These are phyloP conservation scores for Metrosideros polymorpha DNA, from an alignment of 441 rosid species.

Conservation along the genomic window DNA sequence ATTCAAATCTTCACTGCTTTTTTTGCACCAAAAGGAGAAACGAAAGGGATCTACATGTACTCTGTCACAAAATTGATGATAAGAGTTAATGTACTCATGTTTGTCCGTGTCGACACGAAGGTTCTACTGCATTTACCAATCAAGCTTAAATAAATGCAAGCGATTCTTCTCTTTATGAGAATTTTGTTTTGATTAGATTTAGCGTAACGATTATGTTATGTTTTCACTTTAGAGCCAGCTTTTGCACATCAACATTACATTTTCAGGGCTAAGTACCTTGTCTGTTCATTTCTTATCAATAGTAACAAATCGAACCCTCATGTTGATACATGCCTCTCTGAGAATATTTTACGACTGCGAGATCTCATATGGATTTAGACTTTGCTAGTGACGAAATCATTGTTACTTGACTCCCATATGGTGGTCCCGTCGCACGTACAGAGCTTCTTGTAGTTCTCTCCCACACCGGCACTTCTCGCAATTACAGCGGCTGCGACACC, in stretches of 20 bases:
- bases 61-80: neutral
- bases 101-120: too few relatives aligned
- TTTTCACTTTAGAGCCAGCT: too few relatives aligned
- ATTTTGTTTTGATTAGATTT: too few relatives aligned
- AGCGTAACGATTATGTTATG: too few relatives aligned
- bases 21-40: neutral
- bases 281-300: neutral
- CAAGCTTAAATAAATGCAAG: too few relatives aligned
- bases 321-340: neutral
- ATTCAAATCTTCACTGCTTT: neutral
- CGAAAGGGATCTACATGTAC: neutral
- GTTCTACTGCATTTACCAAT: too few relatives aligned
- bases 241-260: too few relatives aligned
- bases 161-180: too few relatives aligned
- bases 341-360: too few relatives aligned
- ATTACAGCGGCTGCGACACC: constrained; percentile 74
- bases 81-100: neutral
- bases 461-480: constrained; percentile 91
- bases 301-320: neutral
- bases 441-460: constrained; percentile 85
- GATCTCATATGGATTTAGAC: constrained; percentile 12
- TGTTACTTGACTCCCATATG: constrained; percentile 77
- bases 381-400: constrained; percentile 54
- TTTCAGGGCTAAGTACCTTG: neutral
- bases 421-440: constrained; percentile 87